Base-by-base conservation (phyloP, 2,329 filamentous ascomycete species). In the Fusarium udum region DNA sequence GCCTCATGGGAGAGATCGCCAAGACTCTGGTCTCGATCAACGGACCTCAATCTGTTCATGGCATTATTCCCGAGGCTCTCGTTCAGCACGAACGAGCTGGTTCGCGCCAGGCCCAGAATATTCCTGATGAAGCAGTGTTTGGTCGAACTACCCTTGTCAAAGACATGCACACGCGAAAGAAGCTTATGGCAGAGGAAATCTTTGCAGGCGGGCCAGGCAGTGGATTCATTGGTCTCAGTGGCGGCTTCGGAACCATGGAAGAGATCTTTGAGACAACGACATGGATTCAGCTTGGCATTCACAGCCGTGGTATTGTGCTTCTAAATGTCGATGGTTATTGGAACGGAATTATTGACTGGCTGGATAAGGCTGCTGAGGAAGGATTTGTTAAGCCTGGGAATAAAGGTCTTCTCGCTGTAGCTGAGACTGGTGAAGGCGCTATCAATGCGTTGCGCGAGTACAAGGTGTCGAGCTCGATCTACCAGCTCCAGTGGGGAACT, bases 231-330 rank as follows among this genome's bases (percentile, higher is more conserved):
- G 95, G 95, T 32, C 85, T 99, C 64, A 90, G 89, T 60, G 95
- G 95, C 40, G 96, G 96, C 1, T 99, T 95, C 82, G 96, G 96
- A 24, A 99, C 96, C 4, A 88, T 98, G 80, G 96, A 99, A 85
- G 96, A 99, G 87, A 88, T 99, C 80, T 95, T 97, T 82, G 94
- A 97, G 84, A 90, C 94, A 4, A 91, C 91, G 31, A 97, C 94
- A 14, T 99, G 96, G 95, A 98, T 98, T 82, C 96, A 98, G 85
- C 85, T 99, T 58, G 95, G 95, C 2, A 98, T 99, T 74, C 96
- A 98, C 83, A 87, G 87, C 75, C 87, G 88, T 46, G 93, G 92
- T 5, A 91, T 98, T 51, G 91, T 95, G 52, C 85, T 98, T 53
- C 89, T 93, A 75, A 98, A 98, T 81, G 87, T 98, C 24, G 91